phyloP scores from a whole-genome alignment of 2,329 filamentous ascomycete genomes.

The Trichophyton rubrum region DNA sequence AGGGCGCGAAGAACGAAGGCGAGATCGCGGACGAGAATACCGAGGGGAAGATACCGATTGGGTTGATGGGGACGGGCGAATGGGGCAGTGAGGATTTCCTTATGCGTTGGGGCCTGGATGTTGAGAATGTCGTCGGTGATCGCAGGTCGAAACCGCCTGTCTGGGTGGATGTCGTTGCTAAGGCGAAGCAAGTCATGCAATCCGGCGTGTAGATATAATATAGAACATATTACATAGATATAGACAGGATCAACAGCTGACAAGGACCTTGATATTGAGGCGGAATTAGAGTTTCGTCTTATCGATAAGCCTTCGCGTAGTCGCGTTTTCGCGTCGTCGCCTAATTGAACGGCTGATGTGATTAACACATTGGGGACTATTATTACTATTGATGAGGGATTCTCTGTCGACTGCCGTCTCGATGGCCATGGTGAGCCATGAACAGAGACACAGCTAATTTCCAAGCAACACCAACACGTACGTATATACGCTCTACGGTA shows the following conservation, averaged over 20 bases:
- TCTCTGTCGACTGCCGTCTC: not conserved
- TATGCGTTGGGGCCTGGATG: conserved; percentile 39
- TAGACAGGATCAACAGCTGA: not conserved
- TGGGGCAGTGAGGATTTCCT: conserved; percentile 42
- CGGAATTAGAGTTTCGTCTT: not conserved
- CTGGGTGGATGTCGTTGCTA: conserved; percentile 38
- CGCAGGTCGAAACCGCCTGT: conserved; percentile 23
- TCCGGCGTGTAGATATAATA: not conserved
- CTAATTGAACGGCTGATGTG: not conserved
- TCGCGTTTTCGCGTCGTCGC: not conserved
- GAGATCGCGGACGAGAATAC: conserved; percentile 21
- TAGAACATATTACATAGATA: not conserved
- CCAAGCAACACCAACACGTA: conserved; percentile 22
- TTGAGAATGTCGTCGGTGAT: conserved; percentile 31
- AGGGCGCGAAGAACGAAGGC: conserved; percentile 13
- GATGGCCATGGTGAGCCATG: not conserved
- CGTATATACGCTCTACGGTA: conserved; percentile 8
- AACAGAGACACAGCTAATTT: conserved; percentile 22
- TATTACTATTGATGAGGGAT: too few species aligned
- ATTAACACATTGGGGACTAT: not conserved
- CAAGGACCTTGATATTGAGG: not conserved
- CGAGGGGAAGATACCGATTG: conserved; percentile 38
- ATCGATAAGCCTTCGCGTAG: not conserved
- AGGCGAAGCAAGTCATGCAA: conserved; percentile 20
- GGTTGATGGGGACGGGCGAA: conserved; percentile 45